phyloP scores from a whole-genome alignment of 129 eudicot species.

The Mikania micrantha region DNA sequence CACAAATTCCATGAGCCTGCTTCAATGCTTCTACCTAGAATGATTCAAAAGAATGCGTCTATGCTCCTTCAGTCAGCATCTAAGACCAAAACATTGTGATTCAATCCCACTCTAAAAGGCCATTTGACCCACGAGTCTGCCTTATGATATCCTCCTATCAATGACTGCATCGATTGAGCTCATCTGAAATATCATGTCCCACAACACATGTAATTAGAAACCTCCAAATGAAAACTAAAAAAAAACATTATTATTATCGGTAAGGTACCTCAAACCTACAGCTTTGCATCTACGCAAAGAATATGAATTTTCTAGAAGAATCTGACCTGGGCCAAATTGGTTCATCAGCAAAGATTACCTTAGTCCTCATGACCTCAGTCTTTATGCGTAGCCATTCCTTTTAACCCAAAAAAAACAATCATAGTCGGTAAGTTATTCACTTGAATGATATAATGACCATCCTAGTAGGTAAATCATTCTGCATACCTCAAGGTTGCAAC shows the following conservation, averaged over 20 bases:
- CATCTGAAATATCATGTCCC: conserved; percentile 61
- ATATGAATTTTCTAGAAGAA: conserved; percentile 45
- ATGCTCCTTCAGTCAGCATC: not conserved
- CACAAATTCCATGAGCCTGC: conserved; percentile 2
- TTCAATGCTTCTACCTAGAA: conserved; percentile 8
- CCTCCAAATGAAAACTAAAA: not conserved
- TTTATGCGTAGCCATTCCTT: no score
- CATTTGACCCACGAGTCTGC: conserved; percentile 99
- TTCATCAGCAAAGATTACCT: no score
- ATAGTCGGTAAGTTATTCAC: no score
- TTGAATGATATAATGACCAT: no score
- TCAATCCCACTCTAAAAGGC: conserved; percentile 40
- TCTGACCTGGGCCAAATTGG: conserved; percentile 89
- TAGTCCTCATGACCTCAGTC: no score
- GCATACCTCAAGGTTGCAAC: no score
- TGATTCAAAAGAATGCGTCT: conserved; percentile 5
- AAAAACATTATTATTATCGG: conserved; percentile 8
- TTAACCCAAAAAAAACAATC: no score
- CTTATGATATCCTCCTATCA: conserved; percentile 90
- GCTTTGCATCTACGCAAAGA: conserved; percentile 22
- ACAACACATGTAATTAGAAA: conserved; percentile 12
- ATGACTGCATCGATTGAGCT: conserved; percentile 97
- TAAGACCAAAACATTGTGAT: not conserved
- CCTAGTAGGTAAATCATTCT: no score
- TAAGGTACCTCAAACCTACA: conserved; percentile 10